Evolutionary conservation across 2,329 filamentous ascomycete genomes (phyloP).

Genomic region (Alternaria burnsii): DNA sequence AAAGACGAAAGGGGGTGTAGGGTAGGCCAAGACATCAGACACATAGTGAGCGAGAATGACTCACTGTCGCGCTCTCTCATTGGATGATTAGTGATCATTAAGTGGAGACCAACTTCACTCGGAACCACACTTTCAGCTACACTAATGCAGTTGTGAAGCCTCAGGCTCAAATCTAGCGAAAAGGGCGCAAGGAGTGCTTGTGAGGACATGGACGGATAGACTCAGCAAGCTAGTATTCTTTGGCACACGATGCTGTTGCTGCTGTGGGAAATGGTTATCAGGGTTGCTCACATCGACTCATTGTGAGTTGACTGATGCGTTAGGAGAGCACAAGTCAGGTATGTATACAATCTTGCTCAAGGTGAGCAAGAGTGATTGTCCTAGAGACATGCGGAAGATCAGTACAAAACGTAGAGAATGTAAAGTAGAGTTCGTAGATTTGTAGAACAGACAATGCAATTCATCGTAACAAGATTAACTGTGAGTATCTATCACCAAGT

Average conservation of each 20-base stretch:
- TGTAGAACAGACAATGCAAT: conserved; percentile 10
- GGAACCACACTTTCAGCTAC: background rate
- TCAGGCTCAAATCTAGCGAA: background rate
- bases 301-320: conserved; percentile 8
- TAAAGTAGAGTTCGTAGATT: conserved; percentile 4
- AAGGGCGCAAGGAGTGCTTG: background rate
- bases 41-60: conserved; percentile 28
- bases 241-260: background rate
- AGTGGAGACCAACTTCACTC: background rate
- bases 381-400: background rate
- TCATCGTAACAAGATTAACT: conserved; percentile 10
- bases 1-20: background rate
- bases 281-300: conserved; percentile 11
- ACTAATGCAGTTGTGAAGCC: conserved; percentile 1
- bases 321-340: background rate
- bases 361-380: conserved; percentile 8
- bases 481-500: conserved; percentile 19
- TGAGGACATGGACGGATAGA: background rate
- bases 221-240: background rate
- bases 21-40: conserved; percentile 7
- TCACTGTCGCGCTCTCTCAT: conserved; percentile 20
- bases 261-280: background rate
- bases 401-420: background rate
- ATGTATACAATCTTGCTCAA: background rate
- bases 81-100: background rate